Evolutionary conservation across 768 basidiomycete species (phyloP).

Genomic region (Mycena maculata): DNA sequence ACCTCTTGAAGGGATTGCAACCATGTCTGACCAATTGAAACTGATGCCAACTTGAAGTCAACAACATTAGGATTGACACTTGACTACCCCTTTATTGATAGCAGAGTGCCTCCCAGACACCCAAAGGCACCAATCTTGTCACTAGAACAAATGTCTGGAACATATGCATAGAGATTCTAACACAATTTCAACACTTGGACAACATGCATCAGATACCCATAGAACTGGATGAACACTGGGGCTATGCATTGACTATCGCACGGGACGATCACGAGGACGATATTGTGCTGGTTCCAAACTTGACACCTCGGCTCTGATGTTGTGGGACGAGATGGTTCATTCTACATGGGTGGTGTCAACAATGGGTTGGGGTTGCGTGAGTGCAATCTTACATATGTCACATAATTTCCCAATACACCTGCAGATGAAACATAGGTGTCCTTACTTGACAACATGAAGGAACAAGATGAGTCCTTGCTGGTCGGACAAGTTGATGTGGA

Average conservation of each 20-base stretch:
- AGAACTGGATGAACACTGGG: not conserved
- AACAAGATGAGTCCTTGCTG: not conserved
- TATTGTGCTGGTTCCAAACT: not conserved
- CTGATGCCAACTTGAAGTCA: too few species aligned
- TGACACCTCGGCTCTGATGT: not conserved
- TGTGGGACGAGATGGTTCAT: not conserved
- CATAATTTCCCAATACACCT: not conserved
- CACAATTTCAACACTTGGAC: constrained; percentile 3
- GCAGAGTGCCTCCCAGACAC: too few species aligned
- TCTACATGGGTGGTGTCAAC: not conserved
- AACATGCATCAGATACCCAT: not conserved
- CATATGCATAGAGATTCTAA: constrained; percentile 18
- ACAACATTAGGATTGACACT: too few species aligned
- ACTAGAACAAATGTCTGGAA: constrained; percentile 27
- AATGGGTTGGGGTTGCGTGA: not conserved
- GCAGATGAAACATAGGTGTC: not conserved
- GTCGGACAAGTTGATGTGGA: not conserved
- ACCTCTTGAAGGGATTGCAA: too few species aligned
- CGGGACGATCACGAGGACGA: not conserved
- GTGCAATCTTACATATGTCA: too few species aligned
- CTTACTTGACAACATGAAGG: not conserved
- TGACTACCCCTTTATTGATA: too few species aligned
- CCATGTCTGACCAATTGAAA: too few species aligned
- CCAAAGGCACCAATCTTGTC: too few species aligned
- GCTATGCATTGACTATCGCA: not conserved